Evolutionary conservation across 73 alveolate species (phyloP), one percentile per base, ranked within the genome.

Genomic region (Tetrahymena thermophila): DNA sequence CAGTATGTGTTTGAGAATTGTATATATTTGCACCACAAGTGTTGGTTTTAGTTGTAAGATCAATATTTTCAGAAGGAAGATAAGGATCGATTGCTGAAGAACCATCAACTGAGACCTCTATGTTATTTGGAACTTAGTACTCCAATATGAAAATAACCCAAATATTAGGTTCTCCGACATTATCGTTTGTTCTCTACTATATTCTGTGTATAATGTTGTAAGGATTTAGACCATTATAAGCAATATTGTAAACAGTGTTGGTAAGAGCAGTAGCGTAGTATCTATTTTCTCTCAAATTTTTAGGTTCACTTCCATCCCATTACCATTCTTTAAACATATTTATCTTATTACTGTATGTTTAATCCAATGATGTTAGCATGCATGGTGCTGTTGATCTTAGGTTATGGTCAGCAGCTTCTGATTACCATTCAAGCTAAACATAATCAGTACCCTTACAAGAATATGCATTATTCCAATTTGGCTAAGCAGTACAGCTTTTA

Each of bases 261-360:
- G 83, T 57, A 83, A 56, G 42, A 21, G 93, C 85, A 1, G 93
- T 28, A 35, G 95, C 96, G 16, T 85, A 56, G 43, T 84, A 95
- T 25, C 93, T 95, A 4, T 94, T 85, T 34, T 95, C 96, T 89
- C 96, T 95, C 34, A 43, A 31, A 35, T 95, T 95, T 44, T 34
- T 42, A 34, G 96, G 96, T 71, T 95, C 96, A 44, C 93, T 94
- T 16, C 96, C 96, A 95, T 95, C 83, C 96, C 96, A 95, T 35
- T 85, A 50, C 96, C 96, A 95, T 85, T 95, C 96, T 34, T 43
- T 93, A 40, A 85, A 95, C 34, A 93, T 42, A 57, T 95, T 95
- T 13, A 95, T 34, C 43, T 58, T 25, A 85, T 95, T 95, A 4
- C 25, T 34, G 85, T 85, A 95, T 19, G 93, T 43, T 7, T 93